Conservation (phyloP, 2,329 filamentous ascomycete species). For the Beauveria asiatica region DNA sequence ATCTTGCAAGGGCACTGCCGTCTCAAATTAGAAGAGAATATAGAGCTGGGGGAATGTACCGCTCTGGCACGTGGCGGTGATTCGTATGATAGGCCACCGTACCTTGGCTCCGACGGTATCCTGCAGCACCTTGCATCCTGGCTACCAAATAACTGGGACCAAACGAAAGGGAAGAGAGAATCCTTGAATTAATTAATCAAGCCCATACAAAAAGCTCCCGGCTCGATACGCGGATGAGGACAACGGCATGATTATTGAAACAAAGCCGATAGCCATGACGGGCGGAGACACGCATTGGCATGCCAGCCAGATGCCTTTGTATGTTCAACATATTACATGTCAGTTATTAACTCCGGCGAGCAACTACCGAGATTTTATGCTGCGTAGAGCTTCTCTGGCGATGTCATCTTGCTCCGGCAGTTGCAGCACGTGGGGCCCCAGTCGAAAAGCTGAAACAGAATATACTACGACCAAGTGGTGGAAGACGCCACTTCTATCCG, state of each 20-base stretch:
- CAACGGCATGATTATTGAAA: not conserved
- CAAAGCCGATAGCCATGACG: not conserved
- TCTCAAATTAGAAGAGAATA: not conserved
- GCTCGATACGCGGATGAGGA: not conserved
- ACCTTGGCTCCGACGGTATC: not conserved
- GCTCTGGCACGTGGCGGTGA: not conserved
- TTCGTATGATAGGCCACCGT: not conserved
- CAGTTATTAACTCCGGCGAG: too few relatives aligned
- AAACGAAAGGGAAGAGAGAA: not conserved
- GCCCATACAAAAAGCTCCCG: not conserved
- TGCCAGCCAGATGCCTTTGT: not conserved
- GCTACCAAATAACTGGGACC: not conserved
- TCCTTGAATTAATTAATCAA: not conserved
- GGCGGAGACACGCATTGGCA: not conserved
- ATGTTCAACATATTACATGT: not conserved
- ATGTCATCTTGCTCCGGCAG: not conserved
- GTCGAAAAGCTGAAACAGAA: not conserved
- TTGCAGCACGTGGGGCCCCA: constrained; percentile 5
- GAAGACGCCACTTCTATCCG: too few relatives aligned
- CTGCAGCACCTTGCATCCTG: not conserved
- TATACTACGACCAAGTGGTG: too few relatives aligned
- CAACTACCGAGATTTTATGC: not conserved
- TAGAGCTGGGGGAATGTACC: not conserved
- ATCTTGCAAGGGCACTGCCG: not conserved
- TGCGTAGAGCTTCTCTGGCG: too few relatives aligned